Base-by-base conservation (phyloP, 2,329 filamentous ascomycete genomes). In the Pyricularia sp. region DNA sequence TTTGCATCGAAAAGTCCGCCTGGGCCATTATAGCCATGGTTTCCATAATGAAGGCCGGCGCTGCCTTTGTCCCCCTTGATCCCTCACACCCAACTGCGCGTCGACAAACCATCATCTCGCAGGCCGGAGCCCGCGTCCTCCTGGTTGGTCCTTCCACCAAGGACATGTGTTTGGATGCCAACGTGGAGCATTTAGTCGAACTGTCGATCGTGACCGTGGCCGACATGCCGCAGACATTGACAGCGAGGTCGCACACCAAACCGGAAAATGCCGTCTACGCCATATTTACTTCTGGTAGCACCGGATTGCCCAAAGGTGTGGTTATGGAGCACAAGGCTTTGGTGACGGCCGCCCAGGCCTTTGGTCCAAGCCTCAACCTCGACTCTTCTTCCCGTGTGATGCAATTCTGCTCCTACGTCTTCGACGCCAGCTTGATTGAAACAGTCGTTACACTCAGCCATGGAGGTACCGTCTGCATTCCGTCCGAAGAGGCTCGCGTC, bases 221-320 rank as follows among this genome's bases (percentile, higher is more conserved):
- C 20, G 20, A 25, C 20, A n/a, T 58, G 20, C 23, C 55, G 4
- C 20, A 58, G 55, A 10, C 17, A 23, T 58, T 25, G 10, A 25
- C 20, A 9, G 63, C 17, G 4, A 28, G 30, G 63, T 12, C 63
- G 14, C 10, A 70, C 0, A 71, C 65, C 25, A 69, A 42, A 17
- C 70, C 73, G 1, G 68, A 69, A 55, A 71, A 71, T 36, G 64
- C 72, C 0, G 71, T 70, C 12, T 77, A 76, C 50, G 80, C 84
- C 72, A 83, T 85, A 73, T 85, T 85, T 73, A 85, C 84, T 23
- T 85, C 83, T 9, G 84, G 84, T 9, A 85, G 82, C 36, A 86
- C 84, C 0, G 84, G 84, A 11, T 75, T 76, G 33, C 84, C 83
- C 6, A 86, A 86, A 74, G 84, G 84, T 30, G 82, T 84, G 20